Percentiles rank a stretch among this genome's conserved stretches.
These are phyloP conservation scores for Kondoa malvinella DNA, from an alignment of 768 basidiomycete species.

Conservation along the genomic window DNA sequence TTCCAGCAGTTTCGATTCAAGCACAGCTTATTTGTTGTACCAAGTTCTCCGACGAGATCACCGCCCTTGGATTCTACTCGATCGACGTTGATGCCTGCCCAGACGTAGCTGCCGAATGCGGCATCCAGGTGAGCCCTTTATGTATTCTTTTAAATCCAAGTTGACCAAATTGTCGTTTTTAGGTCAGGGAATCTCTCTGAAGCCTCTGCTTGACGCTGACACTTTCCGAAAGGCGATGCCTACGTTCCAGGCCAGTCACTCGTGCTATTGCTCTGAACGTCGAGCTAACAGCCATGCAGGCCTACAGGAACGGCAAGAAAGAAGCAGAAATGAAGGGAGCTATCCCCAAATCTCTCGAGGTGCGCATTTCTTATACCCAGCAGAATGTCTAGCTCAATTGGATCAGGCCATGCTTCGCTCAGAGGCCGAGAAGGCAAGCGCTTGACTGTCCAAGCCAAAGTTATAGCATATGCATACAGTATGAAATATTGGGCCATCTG, in stretches of 20 bases:
- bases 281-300: no score
- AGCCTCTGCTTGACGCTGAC: not conserved
- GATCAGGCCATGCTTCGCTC: conserved; percentile 1
- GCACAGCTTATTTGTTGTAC: not conserved
- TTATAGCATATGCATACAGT: not conserved
- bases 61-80: conserved; percentile 47
- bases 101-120: conserved; percentile 38
- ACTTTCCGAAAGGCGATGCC: not conserved
- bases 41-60: conserved; percentile 32
- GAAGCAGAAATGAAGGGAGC: not conserved
- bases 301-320: conserved; percentile 1
- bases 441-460: not conserved
- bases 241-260: not conserved
- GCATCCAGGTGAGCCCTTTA: conserved; percentile 34
- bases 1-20: not conserved
- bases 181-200: not conserved
- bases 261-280: not conserved
- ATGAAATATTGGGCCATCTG: no score
- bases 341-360: not conserved
- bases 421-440: not conserved
- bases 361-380: not conserved
- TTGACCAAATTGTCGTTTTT: not conserved
- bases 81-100: conserved; percentile 50
- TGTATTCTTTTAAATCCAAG: no score
- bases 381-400: not conserved